These are phyloP conservation scores for Puccinellia tenuiflora DNA, from an alignment of 176 grass and related monocot genomes.

Conservation along the genomic window DNA sequence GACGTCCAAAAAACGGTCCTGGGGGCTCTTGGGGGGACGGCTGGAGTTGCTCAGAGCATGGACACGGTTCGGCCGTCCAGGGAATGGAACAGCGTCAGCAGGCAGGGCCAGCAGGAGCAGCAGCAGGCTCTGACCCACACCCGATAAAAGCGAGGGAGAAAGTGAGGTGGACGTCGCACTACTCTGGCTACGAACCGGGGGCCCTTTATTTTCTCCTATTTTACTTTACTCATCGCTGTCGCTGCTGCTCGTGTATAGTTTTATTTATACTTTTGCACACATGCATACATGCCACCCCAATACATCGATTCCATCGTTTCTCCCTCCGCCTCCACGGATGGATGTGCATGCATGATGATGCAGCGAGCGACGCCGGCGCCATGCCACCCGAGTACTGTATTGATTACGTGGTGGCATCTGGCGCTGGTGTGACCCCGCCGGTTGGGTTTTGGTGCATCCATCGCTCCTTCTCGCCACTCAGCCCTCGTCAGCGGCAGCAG, in stretches of 20 bases:
- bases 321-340: not conserved
- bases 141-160: slow-evolving; percentile 72
- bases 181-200: not conserved
- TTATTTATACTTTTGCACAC: not conserved
- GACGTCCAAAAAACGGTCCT: no score
- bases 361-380: not conserved
- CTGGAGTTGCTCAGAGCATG: slow-evolving; percentile 5
- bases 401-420: not conserved
- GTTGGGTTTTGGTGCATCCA: not conserved
- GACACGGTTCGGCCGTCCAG: slow-evolving; percentile 6
- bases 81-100: not conserved
- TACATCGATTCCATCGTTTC: not conserved
- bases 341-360: not conserved
- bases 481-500: not conserved
- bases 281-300: not conserved
- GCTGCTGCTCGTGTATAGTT: not conserved
- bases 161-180: slow-evolving; percentile 15
- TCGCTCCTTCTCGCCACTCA: not conserved
- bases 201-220: not conserved
- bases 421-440: not conserved
- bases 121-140: slow-evolving; percentile 21
- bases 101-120: not conserved
- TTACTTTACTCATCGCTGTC: not conserved
- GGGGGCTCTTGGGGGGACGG: no score
- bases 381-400: not conserved